phyloP scores from a whole-genome alignment of 2,329 filamentous ascomycete species.

The Arthroderma uncinatum region DNA sequence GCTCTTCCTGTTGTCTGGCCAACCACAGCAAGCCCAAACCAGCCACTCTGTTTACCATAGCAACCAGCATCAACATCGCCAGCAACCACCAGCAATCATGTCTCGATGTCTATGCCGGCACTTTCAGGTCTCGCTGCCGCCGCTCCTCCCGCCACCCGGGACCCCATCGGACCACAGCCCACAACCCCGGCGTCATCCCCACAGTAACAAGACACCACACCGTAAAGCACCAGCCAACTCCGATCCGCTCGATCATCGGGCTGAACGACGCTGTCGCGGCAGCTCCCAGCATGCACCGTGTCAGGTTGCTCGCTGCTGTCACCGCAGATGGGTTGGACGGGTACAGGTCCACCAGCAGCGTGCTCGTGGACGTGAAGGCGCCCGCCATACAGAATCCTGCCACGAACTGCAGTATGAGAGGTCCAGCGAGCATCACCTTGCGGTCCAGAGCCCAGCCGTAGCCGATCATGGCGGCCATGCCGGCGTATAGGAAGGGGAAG shows the following conservation, averaged over 20 bases:
- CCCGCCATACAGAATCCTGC: constrained; percentile 41
- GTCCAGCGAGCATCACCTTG: constrained; percentile 38
- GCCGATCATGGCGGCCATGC: constrained; percentile 20
- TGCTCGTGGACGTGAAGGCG: constrained; percentile 40
- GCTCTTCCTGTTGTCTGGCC: neutral
- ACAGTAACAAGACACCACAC: constrained; percentile 17
- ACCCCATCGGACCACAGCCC: neutral
- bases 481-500: constrained; percentile 23
- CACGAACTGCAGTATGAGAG: constrained; percentile 42
- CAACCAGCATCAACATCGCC: neutral
- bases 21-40: neutral
- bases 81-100: neutral
- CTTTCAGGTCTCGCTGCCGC: neutral
- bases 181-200: constrained; percentile 7
- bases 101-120: no score
- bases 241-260: constrained; percentile 31
- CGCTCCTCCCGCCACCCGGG: neutral
- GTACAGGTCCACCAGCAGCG: constrained; percentile 46
- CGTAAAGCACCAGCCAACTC: constrained; percentile 35
- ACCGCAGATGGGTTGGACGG: constrained; percentile 41
- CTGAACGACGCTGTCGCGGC: constrained; percentile 37
- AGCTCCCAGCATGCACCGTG: constrained; percentile 43
- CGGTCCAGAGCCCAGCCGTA: constrained; percentile 46
- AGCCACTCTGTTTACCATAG: neutral
- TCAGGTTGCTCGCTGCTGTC: constrained; percentile 44